Evolutionary conservation across 2,329 filamentous ascomycete species (phyloP).

Genomic region (Arthrobotrys iridis): DNA sequence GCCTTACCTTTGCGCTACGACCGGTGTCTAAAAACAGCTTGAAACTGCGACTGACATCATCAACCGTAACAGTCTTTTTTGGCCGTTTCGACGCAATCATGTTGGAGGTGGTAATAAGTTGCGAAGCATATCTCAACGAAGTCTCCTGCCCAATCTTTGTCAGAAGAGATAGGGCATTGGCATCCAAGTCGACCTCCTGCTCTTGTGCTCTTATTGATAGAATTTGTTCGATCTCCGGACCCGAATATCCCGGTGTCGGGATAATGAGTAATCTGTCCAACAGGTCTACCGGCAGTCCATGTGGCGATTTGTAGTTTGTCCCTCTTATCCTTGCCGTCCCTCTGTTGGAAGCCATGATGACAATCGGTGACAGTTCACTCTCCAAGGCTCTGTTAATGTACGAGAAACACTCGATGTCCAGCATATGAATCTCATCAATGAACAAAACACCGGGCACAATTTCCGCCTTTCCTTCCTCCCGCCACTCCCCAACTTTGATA

Average conservation of each 20-base stretch:
- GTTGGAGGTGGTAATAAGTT: conserved; percentile 94
- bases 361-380: conserved; percentile 91
- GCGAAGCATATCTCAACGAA: conserved; percentile 93
- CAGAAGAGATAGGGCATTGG: conserved; percentile 88
- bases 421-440: conserved; percentile 99
- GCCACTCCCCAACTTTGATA: conserved; percentile 98
- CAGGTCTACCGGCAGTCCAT: conserved; percentile 94
- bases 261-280: conserved; percentile 96
- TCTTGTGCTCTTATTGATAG: conserved; percentile 89
- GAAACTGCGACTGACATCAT: conserved; percentile 94
- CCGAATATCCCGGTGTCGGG: conserved; percentile 84
- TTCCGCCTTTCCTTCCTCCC: conserved; percentile 98
- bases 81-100: conserved; percentile 86
- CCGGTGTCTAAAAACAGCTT: conserved; percentile 89
- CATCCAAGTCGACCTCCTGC: conserved; percentile 90
- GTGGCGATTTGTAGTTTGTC: conserved; percentile 90
- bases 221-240: conserved; percentile 91
- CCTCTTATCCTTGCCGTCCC: conserved; percentile 91
- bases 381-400: conserved; percentile 98
- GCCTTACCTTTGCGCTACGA: conserved; percentile 74
- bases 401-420: conserved; percentile 98
- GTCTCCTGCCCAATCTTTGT: conserved; percentile 96
- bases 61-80: conserved; percentile 74
- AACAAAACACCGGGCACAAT: conserved; percentile 97
- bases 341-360: conserved; percentile 99